Evolutionary conservation across 2,329 filamentous ascomycete species (phyloP).

Genomic region (Bimuria novae-zelandiae): DNA sequence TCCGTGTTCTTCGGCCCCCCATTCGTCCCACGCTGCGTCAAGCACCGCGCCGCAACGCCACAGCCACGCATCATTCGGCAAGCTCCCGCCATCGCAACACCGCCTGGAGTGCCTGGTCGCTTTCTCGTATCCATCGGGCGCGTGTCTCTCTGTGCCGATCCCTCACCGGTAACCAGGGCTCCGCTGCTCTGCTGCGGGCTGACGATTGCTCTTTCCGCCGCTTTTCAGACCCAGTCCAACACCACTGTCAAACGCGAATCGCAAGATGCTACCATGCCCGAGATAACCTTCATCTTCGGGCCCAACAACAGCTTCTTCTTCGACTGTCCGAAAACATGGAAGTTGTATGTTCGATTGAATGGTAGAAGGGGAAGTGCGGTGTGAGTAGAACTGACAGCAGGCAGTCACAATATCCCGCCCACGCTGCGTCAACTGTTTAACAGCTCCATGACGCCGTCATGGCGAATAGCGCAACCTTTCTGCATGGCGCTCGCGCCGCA

Average conservation of each 20-base stretch:
- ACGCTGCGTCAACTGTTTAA: slow-evolving; percentile 42
- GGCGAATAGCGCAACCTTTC: slow-evolving; percentile 40
- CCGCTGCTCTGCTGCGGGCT: background rate
- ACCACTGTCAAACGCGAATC: background rate
- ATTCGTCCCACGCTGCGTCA: background rate
- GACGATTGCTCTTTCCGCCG: background rate
- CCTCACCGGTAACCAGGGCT: background rate
- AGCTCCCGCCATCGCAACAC: too few species aligned
- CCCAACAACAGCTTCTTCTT: slow-evolving; percentile 45
- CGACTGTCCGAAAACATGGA: slow-evolving; percentile 43
- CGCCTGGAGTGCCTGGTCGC: too few species aligned
- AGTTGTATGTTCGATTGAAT: slow-evolving; percentile 30
- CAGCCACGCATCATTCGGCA: background rate
- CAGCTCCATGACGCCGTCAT: slow-evolving; percentile 36
- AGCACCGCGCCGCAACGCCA: background rate
- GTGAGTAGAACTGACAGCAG: slow-evolving; percentile 21
- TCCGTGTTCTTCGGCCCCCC: background rate
- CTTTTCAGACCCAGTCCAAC: background rate
- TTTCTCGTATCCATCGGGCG: slow-evolving; percentile 4
- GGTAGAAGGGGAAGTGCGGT: background rate
- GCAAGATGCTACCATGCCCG: slow-evolving; percentile 33
- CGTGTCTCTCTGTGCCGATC: background rate
- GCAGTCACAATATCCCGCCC: slow-evolving; percentile 39
- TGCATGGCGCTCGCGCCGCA: slow-evolving; percentile 41
- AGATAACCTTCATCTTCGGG: slow-evolving; percentile 42